Conservation (phyloP, 768 basidiomycete genomes). For the Hemileccinum impolitum region DNA sequence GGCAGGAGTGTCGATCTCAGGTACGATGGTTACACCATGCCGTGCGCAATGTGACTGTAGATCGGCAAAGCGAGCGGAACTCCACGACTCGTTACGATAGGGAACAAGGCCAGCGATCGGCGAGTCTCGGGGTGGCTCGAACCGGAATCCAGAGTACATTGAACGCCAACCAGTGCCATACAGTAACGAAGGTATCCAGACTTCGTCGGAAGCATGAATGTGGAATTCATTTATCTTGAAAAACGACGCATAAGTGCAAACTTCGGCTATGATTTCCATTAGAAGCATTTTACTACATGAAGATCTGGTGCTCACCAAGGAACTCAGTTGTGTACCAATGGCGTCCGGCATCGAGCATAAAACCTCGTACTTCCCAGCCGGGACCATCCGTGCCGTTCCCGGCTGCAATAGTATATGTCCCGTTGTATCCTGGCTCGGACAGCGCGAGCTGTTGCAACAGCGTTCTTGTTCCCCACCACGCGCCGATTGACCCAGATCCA, state of each 20-base stretch:
- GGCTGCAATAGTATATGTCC: constrained; percentile 25
- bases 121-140: constrained; percentile 35
- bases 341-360: constrained; percentile 46
- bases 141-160: constrained; percentile 42
- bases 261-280: constrained; percentile 30
- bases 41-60: constrained; percentile 37
- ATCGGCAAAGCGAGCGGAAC: constrained; percentile 26
- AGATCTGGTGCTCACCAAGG: constrained; percentile 25
- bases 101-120: constrained; percentile 35
- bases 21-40: constrained; percentile 38
- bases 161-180: constrained; percentile 38
- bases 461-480: constrained; percentile 45
- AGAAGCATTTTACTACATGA: neutral
- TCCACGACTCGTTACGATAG: constrained; percentile 41
- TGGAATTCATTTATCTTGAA: constrained; percentile 45
- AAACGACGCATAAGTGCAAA: constrained; percentile 44
- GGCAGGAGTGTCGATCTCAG: constrained; percentile 44
- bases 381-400: constrained; percentile 39
- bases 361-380: constrained; percentile 43
- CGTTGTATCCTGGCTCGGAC: constrained; percentile 6
- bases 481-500: constrained; percentile 34
- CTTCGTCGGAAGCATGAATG: constrained; percentile 41
- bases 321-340: constrained; percentile 42
- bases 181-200: constrained; percentile 41
- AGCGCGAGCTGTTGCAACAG: constrained; percentile 39